A percentile compares a stretch with the other conserved stretches of the same genome.
These are phyloP conservation scores for Tephrocybe rancida DNA, from an alignment of 768 basidiomycete genomes.

Conservation along the genomic window DNA sequence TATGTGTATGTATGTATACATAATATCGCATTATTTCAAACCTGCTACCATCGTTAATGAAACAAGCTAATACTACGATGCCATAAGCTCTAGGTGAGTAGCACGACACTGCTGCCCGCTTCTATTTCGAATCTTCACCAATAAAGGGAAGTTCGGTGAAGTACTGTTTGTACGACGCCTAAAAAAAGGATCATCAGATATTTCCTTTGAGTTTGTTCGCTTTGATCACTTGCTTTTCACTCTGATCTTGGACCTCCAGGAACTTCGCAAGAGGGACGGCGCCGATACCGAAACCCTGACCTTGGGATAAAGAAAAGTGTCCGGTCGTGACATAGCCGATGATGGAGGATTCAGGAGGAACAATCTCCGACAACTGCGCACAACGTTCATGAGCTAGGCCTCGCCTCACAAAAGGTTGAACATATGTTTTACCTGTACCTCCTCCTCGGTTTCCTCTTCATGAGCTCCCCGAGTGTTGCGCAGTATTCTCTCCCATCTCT, in stretches of 20 bases:
- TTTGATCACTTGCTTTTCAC: conserved; percentile 28
- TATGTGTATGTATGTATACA: neutral
- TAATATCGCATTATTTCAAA: neutral
- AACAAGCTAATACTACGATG: conserved; percentile 8
- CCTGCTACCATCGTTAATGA: too few species aligned
- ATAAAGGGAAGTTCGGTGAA: conserved; percentile 29
- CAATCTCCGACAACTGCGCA: conserved; percentile 45
- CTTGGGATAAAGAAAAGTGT: conserved; percentile 77
- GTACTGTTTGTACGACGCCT: conserved; percentile 30
- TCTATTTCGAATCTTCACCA: conserved; percentile 70
- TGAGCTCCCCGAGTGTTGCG: conserved; percentile 11
- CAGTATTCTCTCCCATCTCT: conserved; percentile 44
- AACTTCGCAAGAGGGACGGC: conserved; percentile 61
- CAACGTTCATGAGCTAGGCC: neutral
- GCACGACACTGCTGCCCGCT: conserved; percentile 55
- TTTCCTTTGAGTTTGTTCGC: neutral
- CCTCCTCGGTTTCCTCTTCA: conserved; percentile 32
- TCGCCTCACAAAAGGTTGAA: neutral
- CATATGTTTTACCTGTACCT: conserved; percentile 22
- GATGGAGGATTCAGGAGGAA: conserved; percentile 44
- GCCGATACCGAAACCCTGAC: conserved; percentile 78
- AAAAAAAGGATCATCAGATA: conserved; percentile 2
- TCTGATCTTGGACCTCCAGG: conserved; percentile 55
- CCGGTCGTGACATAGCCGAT: conserved; percentile 89
- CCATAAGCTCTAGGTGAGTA: conserved; percentile 43